These are phyloP conservation scores for Tuber aestivum DNA, from an alignment of 495 filamentous ascomycete species.

Conservation along the genomic window DNA sequence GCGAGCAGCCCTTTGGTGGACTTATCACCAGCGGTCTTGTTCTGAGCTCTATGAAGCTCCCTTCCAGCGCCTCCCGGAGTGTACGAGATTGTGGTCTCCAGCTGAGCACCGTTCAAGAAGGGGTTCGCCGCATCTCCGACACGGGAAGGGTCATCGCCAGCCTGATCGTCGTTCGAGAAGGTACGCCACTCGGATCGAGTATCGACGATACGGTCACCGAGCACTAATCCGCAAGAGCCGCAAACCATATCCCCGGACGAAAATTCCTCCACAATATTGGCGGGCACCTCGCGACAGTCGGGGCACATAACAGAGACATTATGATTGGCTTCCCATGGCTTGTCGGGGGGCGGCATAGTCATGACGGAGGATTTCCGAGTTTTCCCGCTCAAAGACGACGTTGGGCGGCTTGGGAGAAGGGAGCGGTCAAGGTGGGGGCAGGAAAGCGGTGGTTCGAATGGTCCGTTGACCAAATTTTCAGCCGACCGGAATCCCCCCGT, in stretches of 20 bases:
- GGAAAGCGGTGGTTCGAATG: constrained; percentile 4
- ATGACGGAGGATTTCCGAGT: constrained; percentile 15
- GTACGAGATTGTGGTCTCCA: constrained; percentile 82
- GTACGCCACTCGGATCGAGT: constrained; percentile 97
- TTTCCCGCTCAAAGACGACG: background rate
- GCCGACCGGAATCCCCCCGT: constrained; percentile 1
- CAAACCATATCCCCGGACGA: constrained; percentile 90
- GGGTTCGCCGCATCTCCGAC: constrained; percentile 87
- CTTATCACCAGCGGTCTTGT: constrained; percentile 79
- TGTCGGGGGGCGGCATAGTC: constrained; percentile 44
- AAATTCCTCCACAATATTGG: constrained; percentile 87
- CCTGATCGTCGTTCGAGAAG: constrained; percentile 93
- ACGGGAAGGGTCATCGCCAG: constrained; percentile 91
- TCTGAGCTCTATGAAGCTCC: constrained; percentile 81
- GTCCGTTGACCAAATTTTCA: background rate
- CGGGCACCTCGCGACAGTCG: constrained; percentile 85
- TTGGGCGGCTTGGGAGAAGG: background rate
- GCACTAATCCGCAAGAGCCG: constrained; percentile 81
- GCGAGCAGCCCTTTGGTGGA: constrained; percentile 67
- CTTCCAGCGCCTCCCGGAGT: constrained; percentile 67
- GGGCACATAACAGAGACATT: constrained; percentile 75
- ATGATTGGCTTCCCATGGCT: constrained; percentile 66
- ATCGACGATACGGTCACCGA: constrained; percentile 85
- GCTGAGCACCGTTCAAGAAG: constrained; percentile 82
- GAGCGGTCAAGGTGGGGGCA: background rate